phyloP scores from a whole-genome alignment of 2,329 filamentous ascomycete species.

The Didymella lethalis region DNA sequence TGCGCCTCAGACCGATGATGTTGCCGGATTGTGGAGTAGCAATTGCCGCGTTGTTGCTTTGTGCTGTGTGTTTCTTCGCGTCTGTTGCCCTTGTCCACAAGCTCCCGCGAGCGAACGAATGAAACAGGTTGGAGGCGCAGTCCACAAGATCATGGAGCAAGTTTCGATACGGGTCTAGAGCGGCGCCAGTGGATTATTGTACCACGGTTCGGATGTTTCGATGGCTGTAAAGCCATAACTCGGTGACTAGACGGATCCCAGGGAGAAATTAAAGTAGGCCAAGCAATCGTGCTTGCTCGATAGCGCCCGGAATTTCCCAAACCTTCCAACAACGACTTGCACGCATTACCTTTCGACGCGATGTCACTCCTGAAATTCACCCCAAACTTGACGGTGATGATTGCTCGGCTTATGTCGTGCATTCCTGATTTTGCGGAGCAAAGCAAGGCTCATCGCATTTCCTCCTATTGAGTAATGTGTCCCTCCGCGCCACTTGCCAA shows the following conservation, averaged over 20 bases:
- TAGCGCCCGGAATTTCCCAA: slow-evolving; percentile 32
- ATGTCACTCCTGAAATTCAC: not conserved
- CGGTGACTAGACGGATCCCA: slow-evolving; percentile 20
- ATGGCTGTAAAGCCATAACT: slow-evolving; percentile 7
- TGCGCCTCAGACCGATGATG: not conserved
- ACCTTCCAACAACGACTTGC: slow-evolving; percentile 24
- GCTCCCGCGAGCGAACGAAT: not conserved
- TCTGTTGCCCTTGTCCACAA: not conserved
- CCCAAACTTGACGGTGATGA: not conserved
- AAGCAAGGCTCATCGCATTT: not conserved
- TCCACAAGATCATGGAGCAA: slow-evolving; percentile 1
- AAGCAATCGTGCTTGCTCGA: slow-evolving; percentile 40
- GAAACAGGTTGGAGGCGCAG: slow-evolving; percentile 14
- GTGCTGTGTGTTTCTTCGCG: slow-evolving; percentile 1
- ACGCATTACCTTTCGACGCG: not conserved
- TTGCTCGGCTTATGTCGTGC: not conserved
- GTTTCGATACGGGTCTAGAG: slow-evolving; percentile 16
- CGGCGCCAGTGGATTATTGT: slow-evolving; percentile 28
- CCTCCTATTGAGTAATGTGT: not conserved
- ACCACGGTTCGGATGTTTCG: slow-evolving; percentile 17
- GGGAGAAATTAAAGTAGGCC: slow-evolving; percentile 44
- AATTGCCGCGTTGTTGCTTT: slow-evolving; percentile 2
- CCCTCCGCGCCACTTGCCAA: slow-evolving; percentile 1
- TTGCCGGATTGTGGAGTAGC: slow-evolving; percentile 4
- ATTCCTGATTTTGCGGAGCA: not conserved